phyloP scores from a whole-genome alignment of 257 asterid genomes.

The Asclepias syriaca region DNA sequence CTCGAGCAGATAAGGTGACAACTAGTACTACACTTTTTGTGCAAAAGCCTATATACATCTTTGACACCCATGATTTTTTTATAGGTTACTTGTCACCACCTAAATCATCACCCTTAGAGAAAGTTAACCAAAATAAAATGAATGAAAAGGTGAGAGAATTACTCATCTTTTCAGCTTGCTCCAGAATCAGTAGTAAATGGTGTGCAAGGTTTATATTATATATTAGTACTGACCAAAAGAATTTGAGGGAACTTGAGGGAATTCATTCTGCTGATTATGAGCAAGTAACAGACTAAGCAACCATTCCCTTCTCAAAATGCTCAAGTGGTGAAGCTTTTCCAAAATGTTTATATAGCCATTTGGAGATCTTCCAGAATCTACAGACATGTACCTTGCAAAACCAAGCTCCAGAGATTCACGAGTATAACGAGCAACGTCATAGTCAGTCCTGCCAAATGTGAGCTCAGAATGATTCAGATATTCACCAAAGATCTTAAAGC shows the following conservation, averaged over 20 bases:
- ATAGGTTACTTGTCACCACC: no score
- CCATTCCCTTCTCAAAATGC: slow-evolving; percentile 27
- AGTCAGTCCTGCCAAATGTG: slow-evolving; percentile 36
- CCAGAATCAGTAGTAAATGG: not conserved
- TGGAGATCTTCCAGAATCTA: slow-evolving; percentile 18
- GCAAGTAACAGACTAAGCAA: slow-evolving; percentile 19
- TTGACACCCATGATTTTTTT: no score
- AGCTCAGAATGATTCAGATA: slow-evolving; percentile 31
- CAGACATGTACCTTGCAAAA: slow-evolving; percentile 23
- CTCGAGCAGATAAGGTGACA: no score
- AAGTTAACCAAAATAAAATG: no score
- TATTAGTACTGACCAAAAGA: not conserved
- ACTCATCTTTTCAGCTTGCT: not conserved
- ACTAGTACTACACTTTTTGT: no score
- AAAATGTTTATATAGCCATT: slow-evolving; percentile 27
- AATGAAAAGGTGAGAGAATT: not conserved
- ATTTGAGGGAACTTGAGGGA: not conserved
- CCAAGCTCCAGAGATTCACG: slow-evolving; percentile 29
- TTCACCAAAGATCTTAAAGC: slow-evolving; percentile 27
- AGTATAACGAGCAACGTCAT: slow-evolving; percentile 23
- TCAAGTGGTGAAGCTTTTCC: slow-evolving; percentile 41
- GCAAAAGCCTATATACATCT: no score
- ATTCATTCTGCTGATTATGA: slow-evolving; percentile 8
- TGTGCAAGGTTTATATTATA: not conserved
- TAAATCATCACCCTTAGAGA: no score